phyloP scores from a whole-genome alignment of 176 grass and related monocot species.

The Bothriochloa decipiens region DNA sequence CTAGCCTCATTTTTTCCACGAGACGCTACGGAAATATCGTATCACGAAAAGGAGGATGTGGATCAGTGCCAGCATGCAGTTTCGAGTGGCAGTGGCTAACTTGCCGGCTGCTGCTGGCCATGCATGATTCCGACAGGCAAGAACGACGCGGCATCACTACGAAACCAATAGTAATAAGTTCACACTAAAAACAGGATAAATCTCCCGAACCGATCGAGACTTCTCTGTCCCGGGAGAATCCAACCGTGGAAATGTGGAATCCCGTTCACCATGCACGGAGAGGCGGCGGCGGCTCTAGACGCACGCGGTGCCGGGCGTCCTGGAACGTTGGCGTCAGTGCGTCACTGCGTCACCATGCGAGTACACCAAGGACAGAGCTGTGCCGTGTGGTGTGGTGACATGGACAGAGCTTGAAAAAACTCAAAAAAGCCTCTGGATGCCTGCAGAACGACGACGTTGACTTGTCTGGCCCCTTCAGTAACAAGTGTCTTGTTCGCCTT shows the following conservation, averaged over 20 bases:
- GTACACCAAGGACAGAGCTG: not conserved
- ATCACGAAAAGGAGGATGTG: not conserved
- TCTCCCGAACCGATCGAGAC: not conserved
- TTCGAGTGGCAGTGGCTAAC: constrained; percentile 15
- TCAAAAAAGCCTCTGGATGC: not conserved
- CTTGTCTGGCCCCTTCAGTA: not conserved
- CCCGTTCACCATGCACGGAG: constrained; percentile 13
- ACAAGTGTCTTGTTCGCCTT: not conserved
- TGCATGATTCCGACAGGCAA: constrained; percentile 13
- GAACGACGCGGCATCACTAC: not conserved
- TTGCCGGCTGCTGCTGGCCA: not conserved
- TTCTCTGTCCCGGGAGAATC: not conserved
- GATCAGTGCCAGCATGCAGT: not conserved
- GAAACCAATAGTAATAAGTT: constrained; percentile 8
- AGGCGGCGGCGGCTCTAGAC: not conserved
- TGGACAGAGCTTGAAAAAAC: constrained; percentile 1
- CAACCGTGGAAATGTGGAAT: not conserved
- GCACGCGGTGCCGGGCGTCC: not conserved
- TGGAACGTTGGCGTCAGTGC: not conserved
- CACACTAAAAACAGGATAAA: not conserved
- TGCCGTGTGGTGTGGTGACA: not conserved
- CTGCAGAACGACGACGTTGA: constrained; percentile 16
- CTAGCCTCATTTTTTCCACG: not conserved
- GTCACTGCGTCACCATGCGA: not conserved
- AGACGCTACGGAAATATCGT: not conserved